Conservation (phyloP, 2,329 filamentous ascomycete genomes). For the Knufia petricola region DNA sequence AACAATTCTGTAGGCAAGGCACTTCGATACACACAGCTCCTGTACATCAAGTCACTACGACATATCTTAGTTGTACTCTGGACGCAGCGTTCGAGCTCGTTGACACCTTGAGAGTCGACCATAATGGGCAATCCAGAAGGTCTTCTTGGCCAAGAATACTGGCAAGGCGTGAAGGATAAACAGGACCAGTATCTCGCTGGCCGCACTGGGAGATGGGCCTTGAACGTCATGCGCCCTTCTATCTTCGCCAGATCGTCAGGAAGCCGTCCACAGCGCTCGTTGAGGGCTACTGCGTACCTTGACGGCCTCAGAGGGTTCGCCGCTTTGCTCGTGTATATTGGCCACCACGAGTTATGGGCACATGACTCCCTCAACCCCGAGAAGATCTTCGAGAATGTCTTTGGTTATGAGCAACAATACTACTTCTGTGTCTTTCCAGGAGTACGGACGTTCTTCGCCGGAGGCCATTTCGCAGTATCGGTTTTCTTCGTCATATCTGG, state of each 20-base stretch:
- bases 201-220: slow-evolving; percentile 1
- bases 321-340: slow-evolving; percentile 56
- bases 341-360: slow-evolving; percentile 52
- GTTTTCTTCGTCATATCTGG: slow-evolving; percentile 42
- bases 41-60: background rate
- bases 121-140: slow-evolving; percentile 4
- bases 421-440: slow-evolving; percentile 47
- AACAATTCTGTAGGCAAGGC: no score
- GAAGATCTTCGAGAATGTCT: slow-evolving; percentile 44
- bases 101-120: no score
- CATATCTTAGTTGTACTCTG: background rate
- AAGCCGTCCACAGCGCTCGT: background rate
- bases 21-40: no score
- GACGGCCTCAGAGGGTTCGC: slow-evolving; percentile 60
- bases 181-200: background rate
- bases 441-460: slow-evolving; percentile 51
- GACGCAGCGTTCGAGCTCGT: no score
- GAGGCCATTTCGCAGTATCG: slow-evolving; percentile 30
- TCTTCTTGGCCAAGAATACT: slow-evolving; percentile 6
- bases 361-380: slow-evolving; percentile 36
- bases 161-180: slow-evolving; percentile 7
- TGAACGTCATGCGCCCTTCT: slow-evolving; percentile 4
- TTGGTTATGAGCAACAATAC: slow-evolving; percentile 41
- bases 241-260: background rate
- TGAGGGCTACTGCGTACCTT: slow-evolving; percentile 47